These are phyloP conservation scores for Gomphus bonarii DNA, from an alignment of 1,284 basidiomycete species.

Conservation along the genomic window DNA sequence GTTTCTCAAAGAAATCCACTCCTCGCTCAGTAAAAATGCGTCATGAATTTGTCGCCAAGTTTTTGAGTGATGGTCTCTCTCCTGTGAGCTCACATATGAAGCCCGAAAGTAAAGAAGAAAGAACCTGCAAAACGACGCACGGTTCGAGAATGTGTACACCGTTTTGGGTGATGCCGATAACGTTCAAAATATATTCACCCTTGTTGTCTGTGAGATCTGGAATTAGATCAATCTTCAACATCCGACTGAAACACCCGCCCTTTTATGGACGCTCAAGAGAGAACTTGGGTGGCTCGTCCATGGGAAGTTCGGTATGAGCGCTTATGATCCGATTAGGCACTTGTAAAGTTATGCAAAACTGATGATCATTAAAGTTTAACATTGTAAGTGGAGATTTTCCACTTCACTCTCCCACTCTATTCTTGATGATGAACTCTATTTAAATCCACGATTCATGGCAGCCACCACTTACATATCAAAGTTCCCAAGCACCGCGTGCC, in stretches of 20 bases:
- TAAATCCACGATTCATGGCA: too few species aligned
- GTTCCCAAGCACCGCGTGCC: too few species aligned
- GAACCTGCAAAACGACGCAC: slow-evolving; percentile 32
- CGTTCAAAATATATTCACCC: slow-evolving; percentile 46
- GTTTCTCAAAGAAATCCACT: slow-evolving; percentile 59
- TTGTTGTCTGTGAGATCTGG: slow-evolving; percentile 39
- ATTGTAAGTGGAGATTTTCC: too few species aligned
- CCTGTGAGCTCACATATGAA: slow-evolving; percentile 23
- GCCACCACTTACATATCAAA: too few species aligned
- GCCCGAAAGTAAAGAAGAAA: slow-evolving; percentile 5
- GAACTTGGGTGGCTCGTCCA: slow-evolving; percentile 49
- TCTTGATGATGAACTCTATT: too few species aligned
- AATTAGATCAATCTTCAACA: not conserved
- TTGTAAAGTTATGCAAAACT: too few species aligned
- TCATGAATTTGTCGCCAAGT: slow-evolving; percentile 51
- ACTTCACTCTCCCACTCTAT: too few species aligned
- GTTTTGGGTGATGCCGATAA: slow-evolving; percentile 60
- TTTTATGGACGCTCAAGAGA: slow-evolving; percentile 71
- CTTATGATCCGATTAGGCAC: too few species aligned
- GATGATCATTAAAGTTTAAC: too few species aligned
- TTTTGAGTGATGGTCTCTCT: slow-evolving; percentile 41
- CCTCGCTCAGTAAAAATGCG: slow-evolving; percentile 66
- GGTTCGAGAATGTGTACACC: slow-evolving; percentile 60
- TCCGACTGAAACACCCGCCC: not conserved
- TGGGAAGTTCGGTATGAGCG: too few species aligned